Percentiles rank a stretch among this genome's conserved stretches.
phyloP scores from a whole-genome alignment of 192 early-diverging fungal genomes.

The Nowakowskiella sp. region DNA sequence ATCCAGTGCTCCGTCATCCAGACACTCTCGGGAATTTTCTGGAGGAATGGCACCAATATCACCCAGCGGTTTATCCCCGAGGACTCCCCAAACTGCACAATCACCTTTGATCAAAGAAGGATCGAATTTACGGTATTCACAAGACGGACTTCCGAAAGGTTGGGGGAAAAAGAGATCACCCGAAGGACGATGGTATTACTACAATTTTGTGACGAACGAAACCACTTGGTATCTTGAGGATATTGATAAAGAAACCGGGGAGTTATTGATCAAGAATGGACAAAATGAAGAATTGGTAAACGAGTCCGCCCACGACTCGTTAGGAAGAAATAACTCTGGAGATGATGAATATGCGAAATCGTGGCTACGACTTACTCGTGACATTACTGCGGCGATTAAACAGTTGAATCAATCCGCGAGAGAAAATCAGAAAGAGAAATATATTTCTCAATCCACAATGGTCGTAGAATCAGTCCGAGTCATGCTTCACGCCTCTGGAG shows the following conservation, averaged over 20 bases:
- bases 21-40: not conserved
- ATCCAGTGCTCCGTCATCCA: not conserved
- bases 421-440: constrained; percentile 31
- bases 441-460: constrained; percentile 24
- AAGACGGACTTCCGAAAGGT: constrained; percentile 30
- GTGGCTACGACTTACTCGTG: constrained; percentile 32
- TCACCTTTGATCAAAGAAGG: constrained; percentile 1
- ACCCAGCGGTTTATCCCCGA: not conserved
- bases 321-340: not conserved
- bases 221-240: constrained; percentile 47
- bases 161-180: constrained; percentile 54
- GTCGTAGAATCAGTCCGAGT: constrained; percentile 45
- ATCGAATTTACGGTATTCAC: not conserved
- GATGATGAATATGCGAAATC: constrained; percentile 1
- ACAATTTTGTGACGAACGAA: constrained; percentile 62
- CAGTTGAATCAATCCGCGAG: constrained; percentile 25
- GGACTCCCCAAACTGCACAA: not conserved
- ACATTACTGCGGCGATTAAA: constrained; percentile 32
- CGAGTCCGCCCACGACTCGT: not conserved
- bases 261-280: constrained; percentile 37
- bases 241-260: constrained; percentile 28
- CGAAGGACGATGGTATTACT: constrained; percentile 55
- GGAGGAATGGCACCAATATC: not conserved
- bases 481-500: constrained; percentile 40
- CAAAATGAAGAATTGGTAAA: not conserved